phyloP scores from a whole-genome alignment of 208 protist genomes.

The Wallacemonas rigidus region DNA sequence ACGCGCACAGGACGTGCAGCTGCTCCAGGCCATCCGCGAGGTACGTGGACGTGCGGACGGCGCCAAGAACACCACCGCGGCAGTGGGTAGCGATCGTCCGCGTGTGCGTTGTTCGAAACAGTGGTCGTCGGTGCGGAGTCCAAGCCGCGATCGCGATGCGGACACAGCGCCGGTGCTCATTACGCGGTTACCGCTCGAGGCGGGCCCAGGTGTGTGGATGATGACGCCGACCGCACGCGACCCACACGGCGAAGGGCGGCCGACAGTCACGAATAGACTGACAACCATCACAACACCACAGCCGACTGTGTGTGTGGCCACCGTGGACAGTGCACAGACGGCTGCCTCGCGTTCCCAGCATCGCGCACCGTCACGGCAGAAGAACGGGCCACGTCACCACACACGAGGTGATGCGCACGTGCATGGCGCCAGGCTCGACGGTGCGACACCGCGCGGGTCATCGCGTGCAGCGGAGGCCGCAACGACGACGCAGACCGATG shows the following conservation, averaged over 20 bases:
- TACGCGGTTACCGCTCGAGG: conserved; percentile 59
- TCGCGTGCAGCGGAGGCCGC: background rate
- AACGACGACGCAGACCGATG: conserved; percentile 4
- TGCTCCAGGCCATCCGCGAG: conserved; percentile 4
- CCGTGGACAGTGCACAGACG: background rate
- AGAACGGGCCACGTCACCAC: background rate
- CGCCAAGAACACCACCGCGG: background rate
- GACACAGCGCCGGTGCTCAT: conserved; percentile 33
- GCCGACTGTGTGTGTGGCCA: conserved; percentile 8
- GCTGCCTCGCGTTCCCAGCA: background rate
- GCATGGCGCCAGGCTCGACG: too few species aligned
- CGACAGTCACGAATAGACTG: background rate
- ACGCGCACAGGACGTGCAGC: conserved; percentile 11
- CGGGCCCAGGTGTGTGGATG: conserved; percentile 70
- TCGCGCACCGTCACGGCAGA: background rate
- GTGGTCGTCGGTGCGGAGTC: background rate
- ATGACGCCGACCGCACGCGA: conserved; percentile 19
- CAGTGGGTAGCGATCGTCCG: too few species aligned
- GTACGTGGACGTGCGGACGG: background rate
- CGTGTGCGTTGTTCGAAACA: conserved; percentile 7
- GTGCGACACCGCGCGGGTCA: background rate
- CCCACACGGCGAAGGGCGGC: conserved; percentile 5
- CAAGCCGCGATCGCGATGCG: background rate
- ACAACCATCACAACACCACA: conserved; percentile 8
- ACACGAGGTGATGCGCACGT: background rate